These are phyloP conservation scores for Candolleomyces efflorescens DNA, from an alignment of 768 basidiomycete genomes.

Conservation along the genomic window DNA sequence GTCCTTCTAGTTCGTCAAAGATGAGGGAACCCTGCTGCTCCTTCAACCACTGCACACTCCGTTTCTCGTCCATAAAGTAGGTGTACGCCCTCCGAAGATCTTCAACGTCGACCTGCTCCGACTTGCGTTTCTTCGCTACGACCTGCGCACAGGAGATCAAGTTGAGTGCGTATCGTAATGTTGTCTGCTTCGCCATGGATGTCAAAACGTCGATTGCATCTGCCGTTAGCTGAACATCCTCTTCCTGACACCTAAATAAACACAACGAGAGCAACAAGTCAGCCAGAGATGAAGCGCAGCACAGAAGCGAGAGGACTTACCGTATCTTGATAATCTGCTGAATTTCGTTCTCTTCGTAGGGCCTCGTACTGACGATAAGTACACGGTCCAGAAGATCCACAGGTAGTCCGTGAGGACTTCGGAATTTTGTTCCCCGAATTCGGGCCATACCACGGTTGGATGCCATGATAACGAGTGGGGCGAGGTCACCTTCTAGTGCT, in stretches of 20 bases:
- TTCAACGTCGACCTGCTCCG: slow-evolving; percentile 75
- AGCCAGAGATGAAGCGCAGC: neutral
- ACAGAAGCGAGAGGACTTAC: slow-evolving; percentile 32
- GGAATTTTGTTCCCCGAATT: slow-evolving; percentile 93
- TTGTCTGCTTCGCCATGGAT: slow-evolving; percentile 85
- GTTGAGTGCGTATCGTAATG: slow-evolving; percentile 91
- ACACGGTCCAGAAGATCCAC: slow-evolving; percentile 94
- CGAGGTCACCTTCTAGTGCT: slow-evolving; percentile 88
- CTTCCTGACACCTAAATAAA: slow-evolving; percentile 86
- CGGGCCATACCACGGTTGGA: slow-evolving; percentile 93
- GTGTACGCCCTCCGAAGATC: slow-evolving; percentile 82
- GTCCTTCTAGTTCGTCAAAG: slow-evolving; percentile 61
- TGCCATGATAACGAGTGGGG: slow-evolving; percentile 97
- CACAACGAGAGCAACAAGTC: neutral
- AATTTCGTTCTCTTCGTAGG: slow-evolving; percentile 80
- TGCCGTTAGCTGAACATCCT: slow-evolving; percentile 80
- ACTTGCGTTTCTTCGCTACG: slow-evolving; percentile 78
- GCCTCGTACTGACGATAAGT: slow-evolving; percentile 90
- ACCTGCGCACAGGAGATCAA: slow-evolving; percentile 91
- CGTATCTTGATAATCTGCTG: slow-evolving; percentile 91
- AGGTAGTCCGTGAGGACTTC: slow-evolving; percentile 92
- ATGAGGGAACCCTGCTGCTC: slow-evolving; percentile 74
- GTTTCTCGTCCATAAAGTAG: slow-evolving; percentile 91
- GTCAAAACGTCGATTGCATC: slow-evolving; percentile 80
- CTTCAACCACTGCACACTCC: slow-evolving; percentile 88